Base-by-base conservation (phyloP, 192 early-diverging fungal genomes). In the Entomortierella parvispora region DNA sequence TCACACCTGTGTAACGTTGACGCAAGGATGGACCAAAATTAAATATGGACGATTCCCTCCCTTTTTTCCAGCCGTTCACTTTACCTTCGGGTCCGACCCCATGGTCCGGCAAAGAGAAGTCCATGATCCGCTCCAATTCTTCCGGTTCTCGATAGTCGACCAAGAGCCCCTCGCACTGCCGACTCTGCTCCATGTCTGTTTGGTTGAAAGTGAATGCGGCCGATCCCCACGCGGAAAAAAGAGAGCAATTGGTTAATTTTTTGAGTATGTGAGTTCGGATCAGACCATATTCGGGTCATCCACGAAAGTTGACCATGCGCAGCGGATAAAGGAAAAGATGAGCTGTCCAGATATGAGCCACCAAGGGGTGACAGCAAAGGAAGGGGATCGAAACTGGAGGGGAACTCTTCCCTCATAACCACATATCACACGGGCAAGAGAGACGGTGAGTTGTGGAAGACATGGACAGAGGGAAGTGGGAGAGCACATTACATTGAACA, bases 1-100 rank as follows among this genome's bases (percentile, higher is more conserved):
- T n/a, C n/a, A n/a, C n/a, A n/a, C n/a, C n/a, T n/a, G 28, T 17
- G 34, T 47, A 10, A 33, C 22, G 22, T 45, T 65, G 31, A 11
- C 15, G 23, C 28, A 2, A 31, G 6, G 0, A 2, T 22, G 9
- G 25, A 14, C 33, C 18, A 40, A 29, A 22, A n/a, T 12, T 31
- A 22, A 18, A 43, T 4, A 43, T 26, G n/a, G n/a, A n/a, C n/a
- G n/a, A n/a, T 9, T 17, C 5, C 12, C 14, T 46, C 15, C 37
- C 42, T 65, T 33, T 58, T n/a, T 23, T 25, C 37, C 37, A 40
- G 5, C 37, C 37, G 37, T 40, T 40, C 37, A 9, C 37, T 40
- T 63, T 82, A 87, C 84, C 86, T 65, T 84, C 68, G 15, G 82
- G 40, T 28, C 82, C 81, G 6, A 69, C 55, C 26, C 81, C 86